Percentiles rank a stretch among this genome's conserved stretches.
These are phyloP conservation scores for Crithidia expoeki DNA, from an alignment of 208 protist genomes.

Conservation along the genomic window DNA sequence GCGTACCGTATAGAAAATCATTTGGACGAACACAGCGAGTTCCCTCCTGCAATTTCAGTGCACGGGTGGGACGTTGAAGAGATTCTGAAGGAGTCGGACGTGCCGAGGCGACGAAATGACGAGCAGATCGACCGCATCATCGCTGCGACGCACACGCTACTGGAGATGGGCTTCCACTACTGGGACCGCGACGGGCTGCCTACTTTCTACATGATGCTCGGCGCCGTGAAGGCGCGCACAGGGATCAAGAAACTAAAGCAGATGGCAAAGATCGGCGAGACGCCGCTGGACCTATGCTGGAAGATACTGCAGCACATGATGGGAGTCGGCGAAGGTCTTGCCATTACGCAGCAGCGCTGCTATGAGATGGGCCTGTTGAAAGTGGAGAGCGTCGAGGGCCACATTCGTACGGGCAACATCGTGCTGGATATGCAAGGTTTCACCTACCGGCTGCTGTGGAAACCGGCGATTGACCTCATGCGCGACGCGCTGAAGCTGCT, in stretches of 20 bases:
- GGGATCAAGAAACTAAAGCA: slow-evolving; percentile 38
- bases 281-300: slow-evolving; percentile 16
- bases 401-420: slow-evolving; percentile 48
- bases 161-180: slow-evolving; percentile 45
- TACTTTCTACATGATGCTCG: slow-evolving; percentile 45
- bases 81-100: slow-evolving; percentile 9
- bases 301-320: slow-evolving; percentile 30
- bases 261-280: slow-evolving; percentile 24
- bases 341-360: slow-evolving; percentile 7
- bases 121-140: slow-evolving; percentile 26
- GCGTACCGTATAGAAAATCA: slow-evolving; percentile 36
- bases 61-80: slow-evolving; percentile 39
- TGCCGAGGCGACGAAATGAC: not conserved
- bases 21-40: slow-evolving; percentile 43
- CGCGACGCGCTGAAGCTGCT: slow-evolving; percentile 24
- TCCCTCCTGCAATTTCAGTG: slow-evolving; percentile 47
- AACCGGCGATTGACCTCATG: slow-evolving; percentile 52
- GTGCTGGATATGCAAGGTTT: slow-evolving; percentile 55
- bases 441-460: slow-evolving; percentile 61
- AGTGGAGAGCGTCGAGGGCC: slow-evolving; percentile 31
- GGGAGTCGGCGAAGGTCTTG: slow-evolving; percentile 23
- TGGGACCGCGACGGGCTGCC: slow-evolving; percentile 54
- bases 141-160: slow-evolving; percentile 18
- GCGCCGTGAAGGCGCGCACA: slow-evolving; percentile 25
- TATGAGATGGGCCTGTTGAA: slow-evolving; percentile 17